Evolutionary conservation across 1,284 basidiomycete species (phyloP).

Genomic region (Gymnopus androsaceus): DNA sequence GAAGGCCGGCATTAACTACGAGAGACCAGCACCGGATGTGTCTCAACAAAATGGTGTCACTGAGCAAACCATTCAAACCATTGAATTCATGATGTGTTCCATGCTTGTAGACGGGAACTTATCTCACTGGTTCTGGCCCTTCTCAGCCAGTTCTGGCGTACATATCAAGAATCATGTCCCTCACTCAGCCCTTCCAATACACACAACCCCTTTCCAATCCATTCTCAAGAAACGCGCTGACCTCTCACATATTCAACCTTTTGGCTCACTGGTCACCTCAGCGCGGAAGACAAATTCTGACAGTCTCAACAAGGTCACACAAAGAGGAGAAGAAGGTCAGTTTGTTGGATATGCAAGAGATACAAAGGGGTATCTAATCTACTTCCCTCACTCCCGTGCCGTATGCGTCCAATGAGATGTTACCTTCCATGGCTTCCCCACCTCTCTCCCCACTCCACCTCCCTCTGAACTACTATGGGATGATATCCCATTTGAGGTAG

Average conservation of each 20-base stretch:
- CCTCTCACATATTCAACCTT: constrained; percentile 9
- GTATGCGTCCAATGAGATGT: background rate
- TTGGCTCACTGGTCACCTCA: background rate
- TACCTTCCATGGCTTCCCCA: background rate
- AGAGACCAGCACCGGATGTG: constrained; percentile 21
- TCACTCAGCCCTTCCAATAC: background rate
- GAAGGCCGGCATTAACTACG: constrained; percentile 13
- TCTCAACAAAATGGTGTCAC: constrained; percentile 26
- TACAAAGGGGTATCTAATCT: background rate
- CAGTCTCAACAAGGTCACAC: background rate
- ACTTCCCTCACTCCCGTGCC: background rate
- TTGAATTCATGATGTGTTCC: constrained; percentile 14
- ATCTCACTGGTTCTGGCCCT: constrained; percentile 2
- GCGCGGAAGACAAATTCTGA: background rate
- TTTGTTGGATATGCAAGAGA: background rate
- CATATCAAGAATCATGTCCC: background rate
- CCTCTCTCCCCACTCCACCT: background rate
- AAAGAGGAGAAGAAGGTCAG: background rate
- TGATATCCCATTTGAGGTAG: background rate
- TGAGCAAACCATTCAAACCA: constrained; percentile 12
- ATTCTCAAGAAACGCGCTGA: background rate
- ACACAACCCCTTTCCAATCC: background rate
- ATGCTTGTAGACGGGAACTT: constrained; percentile 22
- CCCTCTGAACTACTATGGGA: background rate
- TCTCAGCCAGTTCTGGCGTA: background rate